A percentile compares a stretch with the other conserved stretches of the same genome.
Evolutionary conservation across 768 basidiomycete species (phyloP).

Genomic region (Psilocybe cubensis): DNA sequence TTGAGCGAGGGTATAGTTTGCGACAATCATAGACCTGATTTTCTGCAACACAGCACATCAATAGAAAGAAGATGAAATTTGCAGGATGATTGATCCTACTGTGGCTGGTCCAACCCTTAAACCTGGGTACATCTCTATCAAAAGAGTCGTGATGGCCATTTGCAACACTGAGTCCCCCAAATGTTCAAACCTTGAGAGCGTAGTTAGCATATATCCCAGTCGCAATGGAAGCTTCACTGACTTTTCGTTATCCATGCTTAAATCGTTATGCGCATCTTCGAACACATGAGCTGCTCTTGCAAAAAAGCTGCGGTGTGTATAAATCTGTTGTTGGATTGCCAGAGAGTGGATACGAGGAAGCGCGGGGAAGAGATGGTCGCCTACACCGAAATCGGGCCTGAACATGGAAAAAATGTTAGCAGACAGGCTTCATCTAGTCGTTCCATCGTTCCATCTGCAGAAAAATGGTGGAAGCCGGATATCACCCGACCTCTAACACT

Average conservation of each 20-base stretch:
- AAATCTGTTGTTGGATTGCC: constrained; percentile 56
- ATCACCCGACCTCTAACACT: not conserved
- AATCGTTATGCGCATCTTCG: constrained; percentile 73
- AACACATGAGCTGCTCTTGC: constrained; percentile 76
- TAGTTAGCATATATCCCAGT: constrained; percentile 2
- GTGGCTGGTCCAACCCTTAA: constrained; percentile 80
- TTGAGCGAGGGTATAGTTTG: constrained; percentile 71
- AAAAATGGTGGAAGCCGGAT: not conserved
- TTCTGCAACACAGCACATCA: constrained; percentile 49
- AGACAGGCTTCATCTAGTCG: not conserved
- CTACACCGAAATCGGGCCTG: constrained; percentile 48
- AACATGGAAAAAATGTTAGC: not conserved
- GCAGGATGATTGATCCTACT: constrained; percentile 39
- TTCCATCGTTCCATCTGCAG: too few species aligned
- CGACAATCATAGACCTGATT: constrained; percentile 77
- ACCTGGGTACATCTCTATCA: constrained; percentile 66
- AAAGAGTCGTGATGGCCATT: constrained; percentile 64
- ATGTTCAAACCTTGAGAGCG: constrained; percentile 63
- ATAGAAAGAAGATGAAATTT: not conserved
- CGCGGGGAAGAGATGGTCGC: constrained; percentile 51
- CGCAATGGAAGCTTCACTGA: constrained; percentile 28
- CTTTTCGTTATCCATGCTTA: constrained; percentile 85
- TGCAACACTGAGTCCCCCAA: constrained; percentile 77
- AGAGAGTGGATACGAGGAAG: constrained; percentile 59
- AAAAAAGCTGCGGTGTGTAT: constrained; percentile 75